phyloP scores from a whole-genome alignment of 352 stramenopile genomes.

The Phytophthora vignae region DNA sequence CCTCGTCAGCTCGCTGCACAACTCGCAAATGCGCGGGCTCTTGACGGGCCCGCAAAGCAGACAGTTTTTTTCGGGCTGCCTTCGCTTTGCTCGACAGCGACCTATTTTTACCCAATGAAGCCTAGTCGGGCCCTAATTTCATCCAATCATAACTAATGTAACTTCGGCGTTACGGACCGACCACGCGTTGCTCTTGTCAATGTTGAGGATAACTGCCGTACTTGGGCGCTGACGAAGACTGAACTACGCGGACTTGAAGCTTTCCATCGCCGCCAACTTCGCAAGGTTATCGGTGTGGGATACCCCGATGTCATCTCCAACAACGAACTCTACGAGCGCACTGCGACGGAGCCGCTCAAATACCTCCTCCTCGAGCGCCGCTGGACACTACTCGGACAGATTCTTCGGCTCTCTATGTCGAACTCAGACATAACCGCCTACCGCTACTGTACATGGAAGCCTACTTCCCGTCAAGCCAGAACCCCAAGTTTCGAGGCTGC shows the following conservation, averaged over 20 bases:
- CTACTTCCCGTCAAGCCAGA: no score
- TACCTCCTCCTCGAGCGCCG: slow-evolving; percentile 2
- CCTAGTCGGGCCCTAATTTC: no score
- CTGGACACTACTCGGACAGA: slow-evolving; percentile 8
- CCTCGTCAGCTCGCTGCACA: no score
- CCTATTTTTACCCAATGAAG: no score
- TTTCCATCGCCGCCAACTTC: slow-evolving; percentile 11
- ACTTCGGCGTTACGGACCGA: no score
- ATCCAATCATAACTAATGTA: no score
- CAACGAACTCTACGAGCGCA: slow-evolving; percentile 19
- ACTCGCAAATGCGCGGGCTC: no score
- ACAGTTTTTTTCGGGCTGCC: no score
- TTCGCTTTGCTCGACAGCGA: no score
- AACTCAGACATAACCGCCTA: background rate
- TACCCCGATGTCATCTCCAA: slow-evolving; percentile 6
- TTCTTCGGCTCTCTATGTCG: slow-evolving; percentile 1
- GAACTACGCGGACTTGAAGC: slow-evolving; percentile 2
- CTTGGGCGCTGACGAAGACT: background rate
- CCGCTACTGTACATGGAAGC: slow-evolving; percentile 10
- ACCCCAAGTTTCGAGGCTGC: no score
- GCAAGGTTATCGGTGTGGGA: slow-evolving; percentile 7
- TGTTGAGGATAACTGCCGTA: background rate
- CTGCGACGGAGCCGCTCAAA: slow-evolving; percentile 1
- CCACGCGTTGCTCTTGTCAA: no score
- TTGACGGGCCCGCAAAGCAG: no score